Conservation (phyloP, 805 yeast species). For the Yarrowia hollandica region DNA sequence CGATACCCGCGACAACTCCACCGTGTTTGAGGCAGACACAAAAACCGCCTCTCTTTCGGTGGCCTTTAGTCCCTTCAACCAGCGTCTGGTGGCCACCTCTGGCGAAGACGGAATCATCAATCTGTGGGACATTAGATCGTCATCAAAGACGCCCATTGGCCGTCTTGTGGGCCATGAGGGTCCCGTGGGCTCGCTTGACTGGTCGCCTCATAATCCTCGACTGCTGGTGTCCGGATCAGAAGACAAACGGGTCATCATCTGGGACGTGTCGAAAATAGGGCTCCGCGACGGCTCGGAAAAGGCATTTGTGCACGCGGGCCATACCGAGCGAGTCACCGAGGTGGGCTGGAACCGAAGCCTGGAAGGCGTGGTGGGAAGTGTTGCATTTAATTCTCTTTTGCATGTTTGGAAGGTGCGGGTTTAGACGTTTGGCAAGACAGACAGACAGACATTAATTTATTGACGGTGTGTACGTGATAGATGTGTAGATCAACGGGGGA, state of each 20-base stretch:
- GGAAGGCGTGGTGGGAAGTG: slow-evolving; percentile 70
- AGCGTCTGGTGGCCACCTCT: slow-evolving; percentile 65
- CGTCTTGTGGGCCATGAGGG: slow-evolving; percentile 49
- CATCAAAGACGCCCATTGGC: slow-evolving; percentile 39
- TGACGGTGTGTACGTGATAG: too few species aligned
- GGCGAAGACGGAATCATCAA: slow-evolving; percentile 56
- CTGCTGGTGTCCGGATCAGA: slow-evolving; percentile 66
- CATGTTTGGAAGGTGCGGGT: slow-evolving; percentile 64
- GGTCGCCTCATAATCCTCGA: slow-evolving; percentile 62
- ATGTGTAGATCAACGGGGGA: too few species aligned
- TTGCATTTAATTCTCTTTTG: slow-evolving; percentile 81
- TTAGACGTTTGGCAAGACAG: neutral
- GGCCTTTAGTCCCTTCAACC: slow-evolving; percentile 58
- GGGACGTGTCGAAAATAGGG: slow-evolving; percentile 41
- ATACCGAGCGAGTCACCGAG: slow-evolving; percentile 82
- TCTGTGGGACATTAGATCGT: slow-evolving; percentile 66
- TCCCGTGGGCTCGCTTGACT: slow-evolving; percentile 63
- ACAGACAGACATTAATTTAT: neutral
- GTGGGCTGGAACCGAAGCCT: slow-evolving; percentile 77
- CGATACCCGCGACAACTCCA: slow-evolving; percentile 50
- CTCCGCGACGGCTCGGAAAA: slow-evolving; percentile 34
- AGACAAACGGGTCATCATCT: slow-evolving; percentile 50
- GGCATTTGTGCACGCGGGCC: slow-evolving; percentile 79
- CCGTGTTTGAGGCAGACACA: slow-evolving; percentile 20
- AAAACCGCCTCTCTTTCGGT: slow-evolving; percentile 43